phyloP scores from a whole-genome alignment of 805 yeast genomes.

The Millerozyma acaciae region DNA sequence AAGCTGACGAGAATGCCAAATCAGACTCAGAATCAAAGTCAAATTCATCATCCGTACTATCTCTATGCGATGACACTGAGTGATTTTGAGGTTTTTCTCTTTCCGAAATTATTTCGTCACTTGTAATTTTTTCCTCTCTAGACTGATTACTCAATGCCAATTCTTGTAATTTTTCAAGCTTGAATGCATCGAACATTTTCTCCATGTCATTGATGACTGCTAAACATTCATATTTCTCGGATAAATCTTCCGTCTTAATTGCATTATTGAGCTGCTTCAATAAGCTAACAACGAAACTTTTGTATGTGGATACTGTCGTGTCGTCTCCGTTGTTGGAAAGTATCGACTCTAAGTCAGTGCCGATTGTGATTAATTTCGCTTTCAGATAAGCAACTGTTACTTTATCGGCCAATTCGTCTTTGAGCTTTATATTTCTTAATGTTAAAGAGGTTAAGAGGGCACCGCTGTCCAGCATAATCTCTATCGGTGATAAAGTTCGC shows the following conservation, averaged over 20 bases:
- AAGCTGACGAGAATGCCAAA: conserved; percentile 15
- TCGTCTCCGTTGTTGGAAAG: conserved; percentile 32
- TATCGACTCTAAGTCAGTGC: conserved; percentile 54
- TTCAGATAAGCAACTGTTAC: conserved; percentile 59
- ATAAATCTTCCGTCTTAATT: conserved; percentile 49
- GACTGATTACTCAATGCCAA: conserved; percentile 7
- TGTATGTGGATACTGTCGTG: conserved; percentile 43
- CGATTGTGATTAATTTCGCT: conserved; percentile 61
- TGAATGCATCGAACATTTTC: conserved; percentile 61
- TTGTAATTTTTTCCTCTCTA: background rate
- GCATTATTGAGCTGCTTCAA: conserved; percentile 56
- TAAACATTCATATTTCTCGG: conserved; percentile 61
- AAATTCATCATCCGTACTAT: conserved; percentile 1
- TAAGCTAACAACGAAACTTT: conserved; percentile 54
- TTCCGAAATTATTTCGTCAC: background rate
- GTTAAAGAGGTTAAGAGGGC: conserved; percentile 44
- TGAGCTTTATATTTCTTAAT: conserved; percentile 45
- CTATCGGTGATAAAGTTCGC: conserved; percentile 38
- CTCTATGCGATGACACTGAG: background rate
- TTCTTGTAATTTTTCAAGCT: conserved; percentile 29
- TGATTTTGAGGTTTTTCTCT: background rate
- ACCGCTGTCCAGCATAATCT: conserved; percentile 51
- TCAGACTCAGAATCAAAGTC: conserved; percentile 15
- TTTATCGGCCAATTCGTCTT: conserved; percentile 48
- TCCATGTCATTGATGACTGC: conserved; percentile 68